These are phyloP conservation scores for Lachnum nothofagi DNA, from an alignment of 2,329 filamentous ascomycete species.

Conservation along the genomic window DNA sequence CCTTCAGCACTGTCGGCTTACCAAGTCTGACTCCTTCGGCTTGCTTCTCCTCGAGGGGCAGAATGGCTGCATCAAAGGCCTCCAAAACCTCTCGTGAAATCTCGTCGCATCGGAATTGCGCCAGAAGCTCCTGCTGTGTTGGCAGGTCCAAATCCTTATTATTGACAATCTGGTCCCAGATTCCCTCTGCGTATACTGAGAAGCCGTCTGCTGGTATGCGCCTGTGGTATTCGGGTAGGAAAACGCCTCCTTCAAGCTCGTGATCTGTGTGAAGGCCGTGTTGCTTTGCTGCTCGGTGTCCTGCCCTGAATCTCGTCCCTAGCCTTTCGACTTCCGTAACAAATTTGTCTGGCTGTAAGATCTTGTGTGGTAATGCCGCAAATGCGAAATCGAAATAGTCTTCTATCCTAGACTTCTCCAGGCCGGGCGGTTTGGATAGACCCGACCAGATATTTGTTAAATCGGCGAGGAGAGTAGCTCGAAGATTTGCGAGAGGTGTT, in stretches of 20 bases:
- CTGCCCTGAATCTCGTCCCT: constrained; percentile 74
- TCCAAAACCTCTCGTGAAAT: constrained; percentile 85
- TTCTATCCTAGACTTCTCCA: constrained; percentile 84
- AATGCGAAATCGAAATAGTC: constrained; percentile 99
- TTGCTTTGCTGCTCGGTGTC: constrained; percentile 64
- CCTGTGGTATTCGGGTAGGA: constrained; percentile 90
- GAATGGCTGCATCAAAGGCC: constrained; percentile 74
- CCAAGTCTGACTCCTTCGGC: constrained; percentile 69
- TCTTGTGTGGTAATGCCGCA: constrained; percentile 91
- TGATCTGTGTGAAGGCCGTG: constrained; percentile 60
- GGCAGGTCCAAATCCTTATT: constrained; percentile 97
- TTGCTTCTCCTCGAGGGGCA: constrained; percentile 81
- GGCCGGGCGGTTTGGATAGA: constrained; percentile 82
- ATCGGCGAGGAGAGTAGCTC: constrained; percentile 85
- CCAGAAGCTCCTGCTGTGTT: constrained; percentile 92
- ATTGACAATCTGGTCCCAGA: constrained; percentile 98
- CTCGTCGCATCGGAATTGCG: constrained; percentile 96
- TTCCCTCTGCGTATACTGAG: constrained; percentile 82
- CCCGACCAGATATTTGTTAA: constrained; percentile 87
- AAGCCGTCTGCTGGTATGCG: constrained; percentile 97
- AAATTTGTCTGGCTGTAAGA: constrained; percentile 90
- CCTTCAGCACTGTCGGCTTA: constrained; percentile 64
- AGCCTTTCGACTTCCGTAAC: constrained; percentile 72
- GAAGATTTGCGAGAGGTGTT: constrained; percentile 84
- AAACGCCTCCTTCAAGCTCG: constrained; percentile 71